phyloP scores from a whole-genome alignment of 2,329 filamentous ascomycete species.

The Sclerotinia sclerotiorum region DNA sequence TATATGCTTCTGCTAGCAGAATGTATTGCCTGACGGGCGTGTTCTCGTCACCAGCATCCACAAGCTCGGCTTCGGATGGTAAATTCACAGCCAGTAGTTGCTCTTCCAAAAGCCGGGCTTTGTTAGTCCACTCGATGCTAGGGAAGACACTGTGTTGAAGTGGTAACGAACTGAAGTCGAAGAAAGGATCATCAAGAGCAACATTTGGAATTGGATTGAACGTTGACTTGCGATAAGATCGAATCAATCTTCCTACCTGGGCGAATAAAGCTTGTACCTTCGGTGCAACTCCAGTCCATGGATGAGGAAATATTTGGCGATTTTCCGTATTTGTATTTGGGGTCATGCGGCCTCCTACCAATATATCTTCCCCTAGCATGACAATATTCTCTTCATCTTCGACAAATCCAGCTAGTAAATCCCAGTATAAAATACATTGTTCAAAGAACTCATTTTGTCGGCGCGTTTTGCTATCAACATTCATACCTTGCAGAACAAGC shows the following conservation, averaged over 20 bases:
- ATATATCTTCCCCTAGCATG: constrained; percentile 6
- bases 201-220: not conserved
- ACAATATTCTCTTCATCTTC: constrained; percentile 33
- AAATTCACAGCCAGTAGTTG: constrained; percentile 34
- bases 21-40: constrained; percentile 39
- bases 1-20: constrained; percentile 37
- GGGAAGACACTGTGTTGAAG: constrained; percentile 27
- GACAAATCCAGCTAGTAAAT: constrained; percentile 38
- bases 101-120: constrained; percentile 34
- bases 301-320: constrained; percentile 36
- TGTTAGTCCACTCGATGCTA: constrained; percentile 28
- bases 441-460: constrained; percentile 39
- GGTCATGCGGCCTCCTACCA: not conserved
- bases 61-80: constrained; percentile 29
- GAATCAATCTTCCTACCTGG: constrained; percentile 36
- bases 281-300: constrained; percentile 38
- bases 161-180: not conserved
- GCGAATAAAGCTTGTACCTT: constrained; percentile 36
- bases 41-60: constrained; percentile 38
- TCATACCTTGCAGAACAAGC: constrained; percentile 29
- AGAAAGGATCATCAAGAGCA: constrained; percentile 4
- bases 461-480: constrained; percentile 26
- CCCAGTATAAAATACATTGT: constrained; percentile 40
- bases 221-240: constrained; percentile 31
- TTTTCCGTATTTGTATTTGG: constrained; percentile 20